Evolutionary conservation across 176 grass and related monocot species (phyloP).

Genomic region (Avena sativa): DNA sequence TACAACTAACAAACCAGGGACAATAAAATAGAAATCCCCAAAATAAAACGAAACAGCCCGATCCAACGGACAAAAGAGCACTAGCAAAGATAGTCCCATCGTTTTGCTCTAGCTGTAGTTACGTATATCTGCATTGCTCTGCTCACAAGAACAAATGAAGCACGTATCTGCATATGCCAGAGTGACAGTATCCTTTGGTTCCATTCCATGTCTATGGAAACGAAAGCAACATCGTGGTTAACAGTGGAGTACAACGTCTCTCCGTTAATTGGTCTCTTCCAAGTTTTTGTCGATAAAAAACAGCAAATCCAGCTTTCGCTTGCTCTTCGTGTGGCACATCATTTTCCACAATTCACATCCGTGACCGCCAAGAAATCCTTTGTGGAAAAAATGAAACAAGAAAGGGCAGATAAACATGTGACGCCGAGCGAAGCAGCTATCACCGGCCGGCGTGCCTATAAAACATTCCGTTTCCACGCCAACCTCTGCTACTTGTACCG

Average conservation of each 20-base stretch:
- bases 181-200: not conserved
- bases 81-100: no score
- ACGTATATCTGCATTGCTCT: not conserved
- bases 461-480: not conserved
- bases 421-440: slow-evolving; percentile 21
- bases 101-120: not conserved
- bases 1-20: no score
- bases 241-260: not conserved
- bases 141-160: not conserved
- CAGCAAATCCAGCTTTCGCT: not conserved
- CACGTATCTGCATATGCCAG: not conserved
- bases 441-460: slow-evolving; percentile 3
- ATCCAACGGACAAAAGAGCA: no score
- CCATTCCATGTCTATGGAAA: not conserved
- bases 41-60: no score
- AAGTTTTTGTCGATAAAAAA: not conserved
- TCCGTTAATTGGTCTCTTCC: not conserved
- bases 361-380: not conserved
- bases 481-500: not conserved
- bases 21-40: no score
- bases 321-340: not conserved
- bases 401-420: not conserved
- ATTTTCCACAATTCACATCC: slow-evolving; percentile 7
- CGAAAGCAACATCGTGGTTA: not conserved
- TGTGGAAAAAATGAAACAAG: not conserved